phyloP scores from a whole-genome alignment of 148 eudicot species.

The Vaccinium corymbosum region DNA sequence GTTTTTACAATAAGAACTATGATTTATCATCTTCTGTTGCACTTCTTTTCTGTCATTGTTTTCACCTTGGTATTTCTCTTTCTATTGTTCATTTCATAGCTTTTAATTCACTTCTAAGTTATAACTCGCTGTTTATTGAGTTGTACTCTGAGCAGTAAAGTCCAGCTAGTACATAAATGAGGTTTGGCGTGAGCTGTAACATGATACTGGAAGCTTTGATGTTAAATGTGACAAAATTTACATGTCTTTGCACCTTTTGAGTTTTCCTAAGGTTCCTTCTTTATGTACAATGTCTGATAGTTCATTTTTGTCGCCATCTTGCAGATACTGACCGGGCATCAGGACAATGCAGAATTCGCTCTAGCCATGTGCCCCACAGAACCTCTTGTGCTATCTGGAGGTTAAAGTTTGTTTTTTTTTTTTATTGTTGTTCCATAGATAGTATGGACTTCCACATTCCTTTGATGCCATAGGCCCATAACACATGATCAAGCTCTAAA shows the following conservation, averaged over 20 bases:
- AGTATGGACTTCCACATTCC: background rate
- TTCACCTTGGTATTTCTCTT: background rate
- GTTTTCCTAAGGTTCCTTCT: background rate
- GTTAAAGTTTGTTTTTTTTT: conserved; percentile 24
- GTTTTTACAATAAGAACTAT: conserved; percentile 18
- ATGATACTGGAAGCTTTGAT: background rate
- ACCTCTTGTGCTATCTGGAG: conserved; percentile 93
- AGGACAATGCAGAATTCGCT: conserved; percentile 87
- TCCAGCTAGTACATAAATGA: background rate
- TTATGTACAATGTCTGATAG: background rate
- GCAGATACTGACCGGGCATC: conserved; percentile 82
- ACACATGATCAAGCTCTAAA: background rate
- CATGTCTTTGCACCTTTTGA: background rate
- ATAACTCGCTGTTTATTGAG: background rate
- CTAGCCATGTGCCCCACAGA: conserved; percentile 84
- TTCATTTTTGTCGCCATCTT: conserved; percentile 16
- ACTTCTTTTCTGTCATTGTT: background rate
- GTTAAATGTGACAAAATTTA: background rate
- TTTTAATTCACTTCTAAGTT: background rate
- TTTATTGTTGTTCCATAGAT: background rate
- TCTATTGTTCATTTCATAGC: background rate
- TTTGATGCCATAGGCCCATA: background rate
- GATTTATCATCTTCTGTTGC: background rate
- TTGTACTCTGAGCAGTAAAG: background rate
- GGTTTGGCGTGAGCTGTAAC: background rate